A percentile compares a stretch with the other conserved stretches of the same genome.
Conservation (phyloP, 768 basidiomycete species). For the Myochromella boudieri region DNA sequence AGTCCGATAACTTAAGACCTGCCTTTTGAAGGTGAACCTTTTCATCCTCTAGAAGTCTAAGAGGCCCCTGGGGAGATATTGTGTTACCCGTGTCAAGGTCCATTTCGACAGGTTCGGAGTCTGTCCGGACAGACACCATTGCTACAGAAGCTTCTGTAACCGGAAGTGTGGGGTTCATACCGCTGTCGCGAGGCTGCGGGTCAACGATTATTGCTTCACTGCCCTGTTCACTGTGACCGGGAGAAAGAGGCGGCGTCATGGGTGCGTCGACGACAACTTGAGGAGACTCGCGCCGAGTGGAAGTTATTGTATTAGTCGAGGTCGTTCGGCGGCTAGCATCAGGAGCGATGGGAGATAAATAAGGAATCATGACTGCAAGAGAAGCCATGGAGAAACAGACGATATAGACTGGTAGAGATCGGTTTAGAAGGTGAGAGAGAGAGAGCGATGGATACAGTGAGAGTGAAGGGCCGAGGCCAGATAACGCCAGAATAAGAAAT, state of each 20-base stretch:
- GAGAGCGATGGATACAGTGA: constrained; percentile 6
- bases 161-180: constrained; percentile 20
- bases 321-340: constrained; percentile 26
- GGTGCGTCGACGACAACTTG: constrained; percentile 55
- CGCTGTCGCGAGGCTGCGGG: constrained; percentile 35
- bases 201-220: constrained; percentile 37
- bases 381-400: constrained; percentile 20
- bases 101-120: constrained; percentile 24
- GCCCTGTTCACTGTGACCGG: constrained; percentile 44
- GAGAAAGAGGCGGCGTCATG: constrained; percentile 72
- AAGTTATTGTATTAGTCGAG: constrained; percentile 20
- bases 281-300: constrained; percentile 32
- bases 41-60: constrained; percentile 68
- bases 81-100: constrained; percentile 22
- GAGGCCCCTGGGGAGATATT: constrained; percentile 37
- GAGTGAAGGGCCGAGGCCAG: constrained; percentile 1
- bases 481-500: no score
- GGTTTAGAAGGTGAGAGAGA: background rate
- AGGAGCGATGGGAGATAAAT: constrained; percentile 26
- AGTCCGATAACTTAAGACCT: constrained; percentile 72
- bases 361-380: constrained; percentile 26
- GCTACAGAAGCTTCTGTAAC: constrained; percentile 2
- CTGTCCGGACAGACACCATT: constrained; percentile 11
- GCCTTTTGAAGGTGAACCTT: constrained; percentile 57
- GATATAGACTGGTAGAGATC: background rate